Conservation (phyloP, 306 rosid species). For the Arachis stenosperma region DNA sequence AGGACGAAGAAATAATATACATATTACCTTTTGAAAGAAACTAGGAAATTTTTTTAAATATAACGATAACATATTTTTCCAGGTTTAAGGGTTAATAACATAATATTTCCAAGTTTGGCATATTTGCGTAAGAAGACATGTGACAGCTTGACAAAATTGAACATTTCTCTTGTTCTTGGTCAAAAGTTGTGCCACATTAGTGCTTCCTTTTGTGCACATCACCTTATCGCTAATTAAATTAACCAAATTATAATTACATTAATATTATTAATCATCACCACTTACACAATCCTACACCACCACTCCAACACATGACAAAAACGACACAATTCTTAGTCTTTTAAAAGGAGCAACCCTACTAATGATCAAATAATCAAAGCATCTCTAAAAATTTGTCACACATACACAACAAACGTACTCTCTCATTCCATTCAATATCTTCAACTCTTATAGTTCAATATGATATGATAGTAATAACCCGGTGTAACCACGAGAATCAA, state of each 20-base stretch:
- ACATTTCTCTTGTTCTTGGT: neutral
- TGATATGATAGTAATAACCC: no score
- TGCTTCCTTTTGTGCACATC: no score
- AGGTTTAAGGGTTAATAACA: neutral
- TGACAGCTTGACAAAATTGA: neutral
- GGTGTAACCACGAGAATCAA: no score
- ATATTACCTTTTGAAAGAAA: slow-evolving; percentile 6
- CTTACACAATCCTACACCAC: neutral
- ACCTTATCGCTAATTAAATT: neutral
- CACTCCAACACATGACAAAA: neutral
- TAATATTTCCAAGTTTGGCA: neutral
- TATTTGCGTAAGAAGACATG: neutral
- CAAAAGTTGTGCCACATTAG: neutral
- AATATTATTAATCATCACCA: no score
- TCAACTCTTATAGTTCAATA: no score
- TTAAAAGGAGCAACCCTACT: slow-evolving; percentile 5
- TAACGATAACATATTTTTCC: neutral
- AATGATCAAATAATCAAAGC: no score
- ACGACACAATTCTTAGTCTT: neutral
- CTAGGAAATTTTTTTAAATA: neutral
- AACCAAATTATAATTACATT: no score
- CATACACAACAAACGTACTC: neutral
- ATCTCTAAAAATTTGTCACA: neutral
- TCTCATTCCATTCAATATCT: neutral
- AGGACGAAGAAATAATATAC: neutral